phyloP scores from a whole-genome alignment of 2,329 filamentous ascomycete genomes.

The Ophiosphaerella herpotricha region DNA sequence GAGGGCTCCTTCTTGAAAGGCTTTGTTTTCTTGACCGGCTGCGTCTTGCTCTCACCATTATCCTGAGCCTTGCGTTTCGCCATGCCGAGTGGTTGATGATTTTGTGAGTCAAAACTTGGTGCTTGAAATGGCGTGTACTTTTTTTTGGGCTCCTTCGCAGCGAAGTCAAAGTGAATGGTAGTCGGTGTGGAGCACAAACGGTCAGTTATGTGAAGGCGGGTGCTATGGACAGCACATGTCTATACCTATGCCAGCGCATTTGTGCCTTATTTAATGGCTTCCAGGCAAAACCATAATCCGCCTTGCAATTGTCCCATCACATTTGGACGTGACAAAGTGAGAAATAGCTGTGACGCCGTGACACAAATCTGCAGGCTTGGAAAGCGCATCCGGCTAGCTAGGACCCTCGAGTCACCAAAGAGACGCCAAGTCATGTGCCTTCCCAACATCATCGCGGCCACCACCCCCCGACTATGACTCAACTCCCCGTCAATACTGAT shows the following conservation, averaged over 20 bases:
- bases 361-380: no score
- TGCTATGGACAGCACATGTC: not conserved
- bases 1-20: not conserved
- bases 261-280: no score
- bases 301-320: no score
- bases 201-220: not conserved
- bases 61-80: not conserved
- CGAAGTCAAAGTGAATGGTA: not conserved
- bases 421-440: not conserved
- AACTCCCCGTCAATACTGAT: no score
- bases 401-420: not conserved
- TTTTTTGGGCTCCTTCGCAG: not conserved
- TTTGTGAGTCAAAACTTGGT: not conserved
- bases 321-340: no score
- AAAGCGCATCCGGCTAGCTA: not conserved
- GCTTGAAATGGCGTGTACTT: not conserved
- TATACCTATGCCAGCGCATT: not conserved
- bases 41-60: not conserved
- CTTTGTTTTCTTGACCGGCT: slow-evolving; percentile 1
- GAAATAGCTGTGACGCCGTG: no score
- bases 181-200: not conserved
- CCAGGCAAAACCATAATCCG: no score
- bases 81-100: not conserved
- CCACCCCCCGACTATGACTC: no score
- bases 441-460: no score